phyloP scores from a whole-genome alignment of 2,329 filamentous ascomycete species.

The Tolypocladium tundrense region DNA sequence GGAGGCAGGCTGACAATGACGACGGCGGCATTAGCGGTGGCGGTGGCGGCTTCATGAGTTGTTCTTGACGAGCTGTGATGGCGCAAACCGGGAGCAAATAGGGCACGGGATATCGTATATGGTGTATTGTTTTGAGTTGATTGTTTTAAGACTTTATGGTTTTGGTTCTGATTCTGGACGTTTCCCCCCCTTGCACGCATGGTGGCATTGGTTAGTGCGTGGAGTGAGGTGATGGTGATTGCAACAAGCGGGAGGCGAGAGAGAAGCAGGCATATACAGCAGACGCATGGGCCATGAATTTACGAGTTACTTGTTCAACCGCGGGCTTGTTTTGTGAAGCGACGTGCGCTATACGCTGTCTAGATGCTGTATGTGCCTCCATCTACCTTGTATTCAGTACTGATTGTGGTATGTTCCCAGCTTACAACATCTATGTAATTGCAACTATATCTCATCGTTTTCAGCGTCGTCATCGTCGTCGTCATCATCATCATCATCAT shows the following conservation, averaged over 20 bases:
- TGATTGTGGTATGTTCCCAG: background rate
- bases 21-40: background rate
- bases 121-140: conserved; percentile 3
- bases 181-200: background rate
- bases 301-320: background rate
- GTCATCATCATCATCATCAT: conserved; percentile 6
- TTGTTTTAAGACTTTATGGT: conserved; percentile 2
- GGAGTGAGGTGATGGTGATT: background rate
- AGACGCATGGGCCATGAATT: background rate
- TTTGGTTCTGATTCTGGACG: background rate
- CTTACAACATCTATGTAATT: background rate
- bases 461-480: background rate
- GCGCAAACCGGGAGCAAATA: background rate
- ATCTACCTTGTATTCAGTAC: background rate
- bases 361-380: background rate
- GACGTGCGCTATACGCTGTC: background rate
- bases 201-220: conserved; percentile 7
- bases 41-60: background rate
- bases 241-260: background rate
- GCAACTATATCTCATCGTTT: background rate
- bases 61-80: background rate
- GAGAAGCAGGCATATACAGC: background rate
- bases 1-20: background rate
- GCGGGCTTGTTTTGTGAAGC: background rate
- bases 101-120: background rate